phyloP scores from a whole-genome alignment of 1,284 basidiomycete genomes.

The Leccinum angustisporum region DNA sequence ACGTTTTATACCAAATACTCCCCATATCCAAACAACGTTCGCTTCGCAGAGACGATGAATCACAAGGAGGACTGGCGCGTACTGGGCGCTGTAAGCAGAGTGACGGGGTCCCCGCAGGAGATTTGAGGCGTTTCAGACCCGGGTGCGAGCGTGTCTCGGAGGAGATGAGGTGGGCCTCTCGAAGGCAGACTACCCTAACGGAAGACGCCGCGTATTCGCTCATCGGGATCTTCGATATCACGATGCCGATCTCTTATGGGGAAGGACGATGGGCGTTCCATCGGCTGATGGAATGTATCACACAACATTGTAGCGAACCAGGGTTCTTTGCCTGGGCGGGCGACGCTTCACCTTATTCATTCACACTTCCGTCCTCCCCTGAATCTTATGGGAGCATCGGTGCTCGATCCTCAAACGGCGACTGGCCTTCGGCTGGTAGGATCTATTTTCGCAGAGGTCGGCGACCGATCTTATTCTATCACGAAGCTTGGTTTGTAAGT shows the following conservation, averaged over 20 bases:
- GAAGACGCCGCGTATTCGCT: conserved; percentile 17
- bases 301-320: conserved; percentile 18
- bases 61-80: conserved; percentile 17
- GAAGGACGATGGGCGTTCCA: conserved; percentile 19
- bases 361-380: conserved; percentile 14
- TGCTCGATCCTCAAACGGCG: too few species aligned
- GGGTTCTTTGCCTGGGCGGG: conserved; percentile 23
- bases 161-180: conserved; percentile 22
- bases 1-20: background rate
- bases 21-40: background rate
- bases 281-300: conserved; percentile 12
- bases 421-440: too few species aligned
- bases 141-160: conserved; percentile 13
- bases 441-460: too few species aligned
- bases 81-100: conserved; percentile 10
- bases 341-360: conserved; percentile 16
- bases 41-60: background rate
- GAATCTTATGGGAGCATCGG: conserved; percentile 5
- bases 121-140: conserved; percentile 16
- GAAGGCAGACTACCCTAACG: conserved; percentile 11
- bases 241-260: conserved; percentile 17
- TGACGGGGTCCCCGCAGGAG: conserved; percentile 15
- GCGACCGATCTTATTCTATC: too few species aligned
- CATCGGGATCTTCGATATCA: conserved; percentile 19
- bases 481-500: too few species aligned